Base-by-base conservation (phyloP, 1,284 basidiomycete species). In the Ustilago cynodontis region DNA sequence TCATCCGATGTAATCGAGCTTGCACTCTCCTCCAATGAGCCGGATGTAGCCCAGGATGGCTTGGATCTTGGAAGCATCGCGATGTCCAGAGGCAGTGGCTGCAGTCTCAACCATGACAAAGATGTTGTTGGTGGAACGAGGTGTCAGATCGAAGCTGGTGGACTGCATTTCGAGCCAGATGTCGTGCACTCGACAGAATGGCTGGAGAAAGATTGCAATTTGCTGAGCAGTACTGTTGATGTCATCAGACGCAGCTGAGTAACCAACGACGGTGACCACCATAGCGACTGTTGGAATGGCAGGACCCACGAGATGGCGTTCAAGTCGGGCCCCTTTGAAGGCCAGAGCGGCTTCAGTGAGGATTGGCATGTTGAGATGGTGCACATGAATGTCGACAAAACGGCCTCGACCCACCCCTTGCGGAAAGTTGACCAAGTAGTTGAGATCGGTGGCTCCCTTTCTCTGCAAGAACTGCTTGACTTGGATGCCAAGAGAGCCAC, bases 11-110 rank as follows among this genome's bases (percentile, higher is more conserved):
- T 58, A 50, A 11, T 50, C 13, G 3, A 58, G 13, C 26, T 22
- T 13, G 18, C 43, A 58, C 18, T 58, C 20, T 3, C 31, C n/a
- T 7, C 31, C 31, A 11, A 3, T n/a, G 24, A 58, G 8, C 2
- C 28, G 24, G 22, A 49, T 10, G 9, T 49, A 58, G 4, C 56
- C 31, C 0, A 45, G 56, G 14, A 58, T 58, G 7, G 56, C 56
- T 13, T 43, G 11, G 10, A 39, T 5, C 10, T 39, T 14, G 11
- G 37, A 5, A 11, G 37, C 13, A 18, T 56, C 39, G 10, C 35
- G 24, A 1, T 24, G 7, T 1, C 18, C 37, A 18, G 16, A 3
- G 2, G 35, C 7, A 7, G 16, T 43, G 54, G 5, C 3, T 9
- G 24, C 35, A 6, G 39, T 43, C 2, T 56, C 35, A 11, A 56